Conservation (phyloP, 495 filamentous ascomycete genomes). For the Lindgomyces ingoldianus region DNA sequence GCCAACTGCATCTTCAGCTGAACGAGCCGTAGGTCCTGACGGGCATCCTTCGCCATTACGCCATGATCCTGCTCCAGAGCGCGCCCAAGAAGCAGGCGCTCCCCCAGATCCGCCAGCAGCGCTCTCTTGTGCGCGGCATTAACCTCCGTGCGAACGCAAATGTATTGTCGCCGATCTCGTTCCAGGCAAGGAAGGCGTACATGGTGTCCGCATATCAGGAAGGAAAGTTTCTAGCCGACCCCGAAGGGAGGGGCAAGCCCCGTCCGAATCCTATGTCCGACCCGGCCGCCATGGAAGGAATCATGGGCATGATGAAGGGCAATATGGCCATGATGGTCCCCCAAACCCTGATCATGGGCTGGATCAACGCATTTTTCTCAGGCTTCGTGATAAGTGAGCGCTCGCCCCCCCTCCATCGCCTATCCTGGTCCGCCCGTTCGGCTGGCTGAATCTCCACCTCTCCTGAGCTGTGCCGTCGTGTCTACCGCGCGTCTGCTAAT, state of each 20-base stretch:
- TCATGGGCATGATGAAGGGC: constrained; percentile 99
- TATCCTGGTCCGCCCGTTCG: background rate
- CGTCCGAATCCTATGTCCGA: constrained; percentile 94
- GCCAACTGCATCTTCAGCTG: background rate
- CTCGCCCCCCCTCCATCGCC: background rate
- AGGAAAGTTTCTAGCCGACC: constrained; percentile 86
- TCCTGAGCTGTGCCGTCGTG: background rate
- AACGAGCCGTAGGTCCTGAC: constrained; percentile 70
- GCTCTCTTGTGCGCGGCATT: constrained; percentile 80
- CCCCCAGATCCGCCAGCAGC: constrained; percentile 79
- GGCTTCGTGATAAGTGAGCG: constrained; percentile 92
- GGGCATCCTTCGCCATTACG: constrained; percentile 94
- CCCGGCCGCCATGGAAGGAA: constrained; percentile 96
- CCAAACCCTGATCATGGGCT: constrained; percentile 98
- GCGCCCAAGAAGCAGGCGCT: constrained; percentile 79
- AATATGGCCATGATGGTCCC: constrained; percentile 99
- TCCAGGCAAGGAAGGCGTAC: constrained; percentile 75
- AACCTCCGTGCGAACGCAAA: constrained; percentile 78
- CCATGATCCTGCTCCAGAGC: constrained; percentile 81
- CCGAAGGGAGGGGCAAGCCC: constrained; percentile 78
- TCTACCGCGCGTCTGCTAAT: constrained; percentile 19
- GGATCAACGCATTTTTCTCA: constrained; percentile 98
- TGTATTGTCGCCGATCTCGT: constrained; percentile 71
- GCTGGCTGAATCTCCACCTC: background rate
- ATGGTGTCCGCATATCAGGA: constrained; percentile 77